Evolutionary conservation across 768 basidiomycete genomes (phyloP).

Genomic region (Coprinopsis cinerea): DNA sequence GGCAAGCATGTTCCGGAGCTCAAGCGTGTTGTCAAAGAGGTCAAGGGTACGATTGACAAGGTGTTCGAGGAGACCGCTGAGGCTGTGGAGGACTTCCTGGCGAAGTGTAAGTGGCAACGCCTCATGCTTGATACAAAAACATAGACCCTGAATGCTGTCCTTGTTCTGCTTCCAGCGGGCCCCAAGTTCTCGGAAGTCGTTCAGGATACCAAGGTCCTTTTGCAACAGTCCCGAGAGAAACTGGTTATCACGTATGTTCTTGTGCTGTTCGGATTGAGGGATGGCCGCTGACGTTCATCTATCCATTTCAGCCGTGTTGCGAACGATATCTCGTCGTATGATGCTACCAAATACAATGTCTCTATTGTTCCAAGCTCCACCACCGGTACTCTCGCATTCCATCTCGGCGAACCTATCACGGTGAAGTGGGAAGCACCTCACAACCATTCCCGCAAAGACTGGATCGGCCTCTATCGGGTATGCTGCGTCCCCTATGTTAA

Average conservation of each 20-base stretch:
- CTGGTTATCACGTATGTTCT: constrained; percentile 82
- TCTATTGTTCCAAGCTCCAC: constrained; percentile 46
- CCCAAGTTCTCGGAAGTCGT: constrained; percentile 87
- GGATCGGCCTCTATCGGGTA: constrained; percentile 92
- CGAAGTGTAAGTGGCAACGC: constrained; percentile 58
- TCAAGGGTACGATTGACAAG: constrained; percentile 92
- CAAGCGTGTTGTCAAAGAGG: constrained; percentile 73
- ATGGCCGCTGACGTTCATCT: constrained; percentile 17
- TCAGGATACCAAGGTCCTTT: constrained; percentile 84
- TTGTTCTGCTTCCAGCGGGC: constrained; percentile 66
- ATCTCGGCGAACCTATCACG: constrained; percentile 85
- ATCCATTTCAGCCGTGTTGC: constrained; percentile 58
- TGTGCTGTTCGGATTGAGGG: constrained; percentile 1
- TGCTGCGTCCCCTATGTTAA: constrained; percentile 15
- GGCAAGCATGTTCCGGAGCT: constrained; percentile 82
- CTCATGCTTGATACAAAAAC: background rate
- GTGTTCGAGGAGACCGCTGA: constrained; percentile 94
- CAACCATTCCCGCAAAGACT: constrained; percentile 86
- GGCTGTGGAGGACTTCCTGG: constrained; percentile 88
- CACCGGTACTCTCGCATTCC: constrained; percentile 57
- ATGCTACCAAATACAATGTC: constrained; percentile 73
- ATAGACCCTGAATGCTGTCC: constrained; percentile 2
- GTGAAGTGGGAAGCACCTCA: constrained; percentile 85
- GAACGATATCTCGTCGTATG: constrained; percentile 73
- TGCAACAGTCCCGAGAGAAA: constrained; percentile 87